Evolutionary conservation across 1,139 yeast genomes (phyloP).

Genomic region (Hyphopichia buzzinii): DNA sequence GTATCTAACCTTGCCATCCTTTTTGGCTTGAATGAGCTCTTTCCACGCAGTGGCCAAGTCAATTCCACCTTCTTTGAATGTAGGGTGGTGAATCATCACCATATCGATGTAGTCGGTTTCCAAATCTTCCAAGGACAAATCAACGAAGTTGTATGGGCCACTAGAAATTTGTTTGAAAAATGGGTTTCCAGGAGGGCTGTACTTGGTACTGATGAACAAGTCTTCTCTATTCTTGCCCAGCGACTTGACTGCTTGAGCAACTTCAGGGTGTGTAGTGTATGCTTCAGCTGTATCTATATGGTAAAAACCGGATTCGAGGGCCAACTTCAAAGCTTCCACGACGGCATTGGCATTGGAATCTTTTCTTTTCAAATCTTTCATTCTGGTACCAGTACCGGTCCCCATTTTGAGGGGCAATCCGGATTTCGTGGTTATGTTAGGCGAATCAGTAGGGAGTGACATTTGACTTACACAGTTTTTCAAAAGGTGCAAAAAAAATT

Average conservation of each 20-base stretch:
- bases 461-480: too few species aligned
- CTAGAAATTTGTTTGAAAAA: slow-evolving; percentile 2
- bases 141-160: slow-evolving; percentile 50
- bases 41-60: slow-evolving; percentile 21
- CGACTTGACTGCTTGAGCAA: slow-evolving; percentile 16
- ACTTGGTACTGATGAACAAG: slow-evolving; percentile 23
- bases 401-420: slow-evolving; percentile 40
- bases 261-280: slow-evolving; percentile 24
- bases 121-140: slow-evolving; percentile 30
- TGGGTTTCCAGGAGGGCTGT: slow-evolving; percentile 4
- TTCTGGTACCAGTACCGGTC: slow-evolving; percentile 69
- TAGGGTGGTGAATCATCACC: slow-evolving; percentile 38
- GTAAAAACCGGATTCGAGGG: slow-evolving; percentile 17
- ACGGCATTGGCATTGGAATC: slow-evolving; percentile 8
- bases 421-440: slow-evolving; percentile 33
- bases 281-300: slow-evolving; percentile 27
- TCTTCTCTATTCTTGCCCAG: slow-evolving; percentile 18
- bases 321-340: slow-evolving; percentile 9
- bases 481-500: too few species aligned
- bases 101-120: slow-evolving; percentile 66
- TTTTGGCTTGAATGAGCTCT: slow-evolving; percentile 27
- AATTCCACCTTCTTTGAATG: slow-evolving; percentile 9
- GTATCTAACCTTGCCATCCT: slow-evolving; percentile 26
- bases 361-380: slow-evolving; percentile 24
- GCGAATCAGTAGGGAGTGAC: too few species aligned